Conservation (phyloP, 345 rosid genomes). For the Salix purpurea region DNA sequence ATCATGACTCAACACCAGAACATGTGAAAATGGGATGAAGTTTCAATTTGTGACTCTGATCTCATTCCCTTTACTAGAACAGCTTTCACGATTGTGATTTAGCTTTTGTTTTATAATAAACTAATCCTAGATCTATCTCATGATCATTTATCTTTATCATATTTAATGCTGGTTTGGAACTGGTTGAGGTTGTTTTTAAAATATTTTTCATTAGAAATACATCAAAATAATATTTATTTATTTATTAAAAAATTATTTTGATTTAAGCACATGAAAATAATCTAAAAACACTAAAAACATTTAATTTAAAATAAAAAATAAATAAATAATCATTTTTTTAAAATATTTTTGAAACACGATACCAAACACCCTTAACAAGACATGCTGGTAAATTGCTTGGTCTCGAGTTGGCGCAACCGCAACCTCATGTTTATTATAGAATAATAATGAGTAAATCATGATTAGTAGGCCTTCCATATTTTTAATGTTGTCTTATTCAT, state of each 20-base stretch:
- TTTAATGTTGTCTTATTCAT: not conserved
- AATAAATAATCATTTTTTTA: too few species aligned
- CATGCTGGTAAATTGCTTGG: not conserved
- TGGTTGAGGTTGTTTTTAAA: too few species aligned
- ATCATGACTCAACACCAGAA: not conserved
- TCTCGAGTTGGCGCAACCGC: not conserved
- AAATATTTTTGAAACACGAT: too few species aligned
- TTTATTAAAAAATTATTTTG: too few species aligned
- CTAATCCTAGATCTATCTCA: not conserved
- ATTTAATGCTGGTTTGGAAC: too few species aligned
- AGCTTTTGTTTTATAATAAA: not conserved
- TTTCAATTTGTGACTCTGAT: not conserved
- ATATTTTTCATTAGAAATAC: too few species aligned
- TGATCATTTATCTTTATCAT: too few species aligned
- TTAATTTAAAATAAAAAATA: too few species aligned
- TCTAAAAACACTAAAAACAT: too few species aligned
- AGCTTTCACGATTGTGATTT: not conserved
- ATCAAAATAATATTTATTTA: too few species aligned
- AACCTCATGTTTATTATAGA: slow-evolving; percentile 21
- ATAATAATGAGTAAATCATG: not conserved
- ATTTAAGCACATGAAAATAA: too few species aligned
- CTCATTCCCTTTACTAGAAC: not conserved
- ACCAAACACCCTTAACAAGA: accelerated
- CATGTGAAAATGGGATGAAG: not conserved
- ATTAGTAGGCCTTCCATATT: not conserved